Percentiles rank a stretch among this genome's conserved stretches.
Conservation (phyloP, 352 stramenopile genomes). For the Pythium dissotocum region DNA sequence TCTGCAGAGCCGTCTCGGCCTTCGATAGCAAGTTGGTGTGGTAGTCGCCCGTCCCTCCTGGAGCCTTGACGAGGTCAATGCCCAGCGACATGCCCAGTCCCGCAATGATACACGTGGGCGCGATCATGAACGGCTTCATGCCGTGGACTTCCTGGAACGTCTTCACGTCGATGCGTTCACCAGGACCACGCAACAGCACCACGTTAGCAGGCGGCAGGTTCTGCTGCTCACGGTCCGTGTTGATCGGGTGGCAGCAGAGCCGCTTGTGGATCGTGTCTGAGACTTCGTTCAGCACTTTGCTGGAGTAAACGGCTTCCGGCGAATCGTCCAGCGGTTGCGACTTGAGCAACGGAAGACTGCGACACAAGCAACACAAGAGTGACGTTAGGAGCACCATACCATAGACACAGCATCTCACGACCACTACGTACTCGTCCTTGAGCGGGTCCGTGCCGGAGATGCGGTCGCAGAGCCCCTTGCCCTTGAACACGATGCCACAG, state of each 20-base stretch:
- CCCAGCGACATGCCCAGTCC: constrained; percentile 84
- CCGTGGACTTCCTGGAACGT: constrained; percentile 82
- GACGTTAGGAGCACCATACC: neutral
- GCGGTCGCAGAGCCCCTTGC: constrained; percentile 74
- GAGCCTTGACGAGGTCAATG: constrained; percentile 71
- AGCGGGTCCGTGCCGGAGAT: constrained; percentile 87
- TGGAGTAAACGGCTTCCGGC: constrained; percentile 73
- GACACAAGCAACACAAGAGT: constrained; percentile 12
- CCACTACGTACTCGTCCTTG: constrained; percentile 75
- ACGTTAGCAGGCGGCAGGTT: constrained; percentile 79
- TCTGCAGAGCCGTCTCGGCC: constrained; percentile 65
- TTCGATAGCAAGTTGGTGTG: constrained; percentile 84
- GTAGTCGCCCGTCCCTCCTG: constrained; percentile 82
- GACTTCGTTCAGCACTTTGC: constrained; percentile 72
- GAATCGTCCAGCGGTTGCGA: constrained; percentile 66
- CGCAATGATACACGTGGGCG: constrained; percentile 87
- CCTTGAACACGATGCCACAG: constrained; percentile 87
- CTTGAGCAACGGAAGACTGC: constrained; percentile 60
- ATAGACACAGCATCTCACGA: neutral
- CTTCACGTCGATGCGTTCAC: constrained; percentile 85
- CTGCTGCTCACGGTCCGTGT: constrained; percentile 50
- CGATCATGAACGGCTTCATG: constrained; percentile 86
- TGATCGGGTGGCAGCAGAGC: constrained; percentile 76
- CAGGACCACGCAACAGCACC: constrained; percentile 79
- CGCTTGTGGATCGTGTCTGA: constrained; percentile 65